Evolutionary conservation across 2,329 filamentous ascomycete genomes (phyloP), one percentile per base, ranked within the genome.

Genomic region (Ilyonectria sp.): DNA sequence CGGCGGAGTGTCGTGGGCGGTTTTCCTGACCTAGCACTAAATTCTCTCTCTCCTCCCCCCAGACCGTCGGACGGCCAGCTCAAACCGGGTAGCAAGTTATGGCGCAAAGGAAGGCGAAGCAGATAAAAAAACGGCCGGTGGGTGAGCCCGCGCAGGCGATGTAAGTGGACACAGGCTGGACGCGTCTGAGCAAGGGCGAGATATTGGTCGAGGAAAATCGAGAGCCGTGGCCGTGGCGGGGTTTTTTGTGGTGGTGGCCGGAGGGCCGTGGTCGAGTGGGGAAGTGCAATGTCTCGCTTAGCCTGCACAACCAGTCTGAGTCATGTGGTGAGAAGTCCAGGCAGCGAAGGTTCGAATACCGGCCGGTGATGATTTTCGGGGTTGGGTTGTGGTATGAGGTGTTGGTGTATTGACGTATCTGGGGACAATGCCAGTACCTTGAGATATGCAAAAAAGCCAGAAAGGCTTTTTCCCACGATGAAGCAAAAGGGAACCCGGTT

Each of bases 221-320:
- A 62, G 68, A 66, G 67, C 70, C 68, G 68, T 40, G 70, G 62
- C 49, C 35, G 63, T 62, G 63, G 75, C 67, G 73, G 72, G 70
- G 74, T 43, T 63, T 69, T 73, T 71, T 71, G 49, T 58, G 29
- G 33, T 47, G 31, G 44, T 23, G 35, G 60, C 62, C 23, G 33
- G 59, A 46, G 63, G 53, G 62, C 61, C 65, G 60, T 79, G 77
- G 77, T 76, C 77, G 75, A 79, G 76, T 76, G 76, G 77, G 76
- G 74, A 77, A 72, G 56, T 55, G 52, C 69, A 56, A 67, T 23
- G 60, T n/a, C 50, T 72, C 61, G 67, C 70, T 69, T 52, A 60
- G 31, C 31, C 3, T 33, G 31, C 11, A 11, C 31, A 47, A 23
- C 19, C 17, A 54, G 23, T 19, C 40, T 71, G 72, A 74, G 67